Evolutionary conservation across 768 basidiomycete genomes (phyloP).

Genomic region (Amanita brunnescens): DNA sequence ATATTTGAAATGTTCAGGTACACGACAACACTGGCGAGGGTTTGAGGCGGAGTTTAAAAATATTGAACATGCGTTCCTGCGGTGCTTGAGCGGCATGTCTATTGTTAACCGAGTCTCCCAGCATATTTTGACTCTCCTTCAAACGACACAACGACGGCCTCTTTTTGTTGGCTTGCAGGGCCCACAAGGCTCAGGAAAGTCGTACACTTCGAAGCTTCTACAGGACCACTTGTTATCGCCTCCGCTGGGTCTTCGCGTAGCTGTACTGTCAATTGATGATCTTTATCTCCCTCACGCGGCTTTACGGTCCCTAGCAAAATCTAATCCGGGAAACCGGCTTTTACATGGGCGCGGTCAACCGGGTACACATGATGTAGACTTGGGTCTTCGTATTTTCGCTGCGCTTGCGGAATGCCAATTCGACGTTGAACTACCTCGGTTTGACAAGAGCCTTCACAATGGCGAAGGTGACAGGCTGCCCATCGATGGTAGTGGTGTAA

Average conservation of each 20-base stretch:
- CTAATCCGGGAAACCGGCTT: slow-evolving; percentile 53
- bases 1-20: slow-evolving; percentile 11
- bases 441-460: slow-evolving; percentile 75
- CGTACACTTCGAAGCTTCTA: slow-evolving; percentile 61
- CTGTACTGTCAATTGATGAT: slow-evolving; percentile 73
- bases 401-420: slow-evolving; percentile 39
- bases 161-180: slow-evolving; percentile 87
- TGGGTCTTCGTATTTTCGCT: slow-evolving; percentile 48
- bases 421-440: slow-evolving; percentile 57
- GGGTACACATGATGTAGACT: slow-evolving; percentile 78
- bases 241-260: slow-evolving; percentile 46
- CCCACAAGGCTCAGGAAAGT: slow-evolving; percentile 92
- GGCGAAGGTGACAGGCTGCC: slow-evolving; percentile 81
- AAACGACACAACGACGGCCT: slow-evolving; percentile 28
- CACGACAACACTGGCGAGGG: neutral
- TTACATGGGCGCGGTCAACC: slow-evolving; percentile 85
- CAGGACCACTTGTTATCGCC: slow-evolving; percentile 30
- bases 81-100: too few relatives aligned
- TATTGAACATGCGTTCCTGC: too few relatives aligned
- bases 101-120: slow-evolving; percentile 12
- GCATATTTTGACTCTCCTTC: slow-evolving; percentile 23
- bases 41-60: slow-evolving; percentile 5
- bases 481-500: slow-evolving; percentile 28
- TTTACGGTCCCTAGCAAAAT: slow-evolving; percentile 45
- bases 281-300: slow-evolving; percentile 71